Evolutionary conservation across 129 eudicot species (phyloP).

Genomic region (Pittosporum tobira): DNA sequence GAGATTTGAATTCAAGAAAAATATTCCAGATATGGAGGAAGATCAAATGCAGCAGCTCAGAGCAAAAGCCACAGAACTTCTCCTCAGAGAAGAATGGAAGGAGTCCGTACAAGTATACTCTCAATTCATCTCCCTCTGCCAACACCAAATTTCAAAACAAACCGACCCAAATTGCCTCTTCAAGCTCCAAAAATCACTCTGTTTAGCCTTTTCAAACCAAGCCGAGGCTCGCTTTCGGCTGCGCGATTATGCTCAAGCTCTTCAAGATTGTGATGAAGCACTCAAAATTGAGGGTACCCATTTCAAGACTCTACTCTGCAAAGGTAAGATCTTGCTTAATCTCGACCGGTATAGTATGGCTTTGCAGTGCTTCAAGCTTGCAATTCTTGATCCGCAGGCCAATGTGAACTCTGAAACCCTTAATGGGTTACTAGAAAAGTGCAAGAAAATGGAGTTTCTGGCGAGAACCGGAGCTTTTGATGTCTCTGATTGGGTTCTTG

Average conservation of each 20-base stretch:
- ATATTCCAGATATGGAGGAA: constrained; percentile 32
- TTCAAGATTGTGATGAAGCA: constrained; percentile 76
- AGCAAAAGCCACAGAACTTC: constrained; percentile 79
- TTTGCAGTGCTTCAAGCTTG: constrained; percentile 56
- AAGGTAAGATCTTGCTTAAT: constrained; percentile 68
- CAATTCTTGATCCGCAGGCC: constrained; percentile 46
- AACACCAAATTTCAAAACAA: constrained; percentile 32
- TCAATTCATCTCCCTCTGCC: constrained; percentile 59
- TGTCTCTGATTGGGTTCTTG: constrained; percentile 60
- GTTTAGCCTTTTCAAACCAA: constrained; percentile 69
- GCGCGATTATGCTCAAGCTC: constrained; percentile 36
- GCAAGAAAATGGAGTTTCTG: constrained; percentile 57
- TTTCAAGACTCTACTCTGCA: constrained; percentile 71
- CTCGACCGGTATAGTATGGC: constrained; percentile 52
- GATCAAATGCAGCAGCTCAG: constrained; percentile 59
- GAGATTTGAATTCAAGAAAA: constrained; percentile 14
- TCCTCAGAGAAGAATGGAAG: constrained; percentile 74
- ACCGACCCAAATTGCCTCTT: constrained; percentile 26
- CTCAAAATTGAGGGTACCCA: constrained; percentile 54
- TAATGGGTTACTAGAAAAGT: constrained; percentile 57
- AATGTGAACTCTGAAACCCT: constrained; percentile 39
- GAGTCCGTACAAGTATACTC: constrained; percentile 65
- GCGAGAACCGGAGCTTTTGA: constrained; percentile 80
- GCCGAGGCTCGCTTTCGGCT: constrained; percentile 67
- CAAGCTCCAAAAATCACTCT: constrained; percentile 59